These are phyloP conservation scores for Miscanthus lutarioriparius DNA, from an alignment of 176 grass and related monocot genomes.

Conservation along the genomic window DNA sequence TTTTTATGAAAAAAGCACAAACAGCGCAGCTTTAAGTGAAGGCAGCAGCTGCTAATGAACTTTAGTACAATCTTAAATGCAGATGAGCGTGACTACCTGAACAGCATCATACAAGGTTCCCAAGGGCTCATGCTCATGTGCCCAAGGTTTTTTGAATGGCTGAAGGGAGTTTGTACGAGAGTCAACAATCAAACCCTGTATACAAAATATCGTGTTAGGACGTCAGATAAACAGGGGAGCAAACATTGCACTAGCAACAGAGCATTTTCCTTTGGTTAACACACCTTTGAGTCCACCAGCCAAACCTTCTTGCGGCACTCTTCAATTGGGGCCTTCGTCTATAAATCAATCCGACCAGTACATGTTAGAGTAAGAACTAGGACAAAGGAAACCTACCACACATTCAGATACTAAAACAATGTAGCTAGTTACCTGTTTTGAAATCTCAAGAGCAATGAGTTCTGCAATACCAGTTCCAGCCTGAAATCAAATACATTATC, in stretches of 20 bases:
- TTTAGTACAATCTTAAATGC: constrained; percentile 13
- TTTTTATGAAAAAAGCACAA: constrained; percentile 19
- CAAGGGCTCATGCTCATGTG: constrained; percentile 86
- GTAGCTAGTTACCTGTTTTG: constrained; percentile 71
- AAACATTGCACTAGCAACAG: constrained; percentile 25
- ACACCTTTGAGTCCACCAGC: constrained; percentile 94
- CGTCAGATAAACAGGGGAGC: constrained; percentile 22
- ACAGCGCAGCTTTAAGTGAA: constrained; percentile 8
- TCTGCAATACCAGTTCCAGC: constrained; percentile 99
- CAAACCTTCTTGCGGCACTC: constrained; percentile 93
- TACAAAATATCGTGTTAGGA: constrained; percentile 14
- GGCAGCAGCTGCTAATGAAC: not conserved
- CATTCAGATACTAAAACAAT: constrained; percentile 14
- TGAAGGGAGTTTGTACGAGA: constrained; percentile 72
- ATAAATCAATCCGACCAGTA: constrained; percentile 38
- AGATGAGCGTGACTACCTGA: constrained; percentile 53
- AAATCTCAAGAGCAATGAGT: constrained; percentile 96
- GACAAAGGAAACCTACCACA: not conserved
- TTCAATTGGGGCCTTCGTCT: constrained; percentile 88
- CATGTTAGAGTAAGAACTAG: constrained; percentile 9
- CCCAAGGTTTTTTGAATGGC: constrained; percentile 92
- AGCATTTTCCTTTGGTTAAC: not conserved
- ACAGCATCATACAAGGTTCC: constrained; percentile 77
- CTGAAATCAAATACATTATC: constrained; percentile 50
- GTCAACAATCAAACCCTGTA: constrained; percentile 83